Percentiles rank a stretch among this genome's conserved stretches.
These are phyloP conservation scores for Monosporascus sp. DNA, from an alignment of 2,329 filamentous ascomycete genomes.

Conservation along the genomic window DNA sequence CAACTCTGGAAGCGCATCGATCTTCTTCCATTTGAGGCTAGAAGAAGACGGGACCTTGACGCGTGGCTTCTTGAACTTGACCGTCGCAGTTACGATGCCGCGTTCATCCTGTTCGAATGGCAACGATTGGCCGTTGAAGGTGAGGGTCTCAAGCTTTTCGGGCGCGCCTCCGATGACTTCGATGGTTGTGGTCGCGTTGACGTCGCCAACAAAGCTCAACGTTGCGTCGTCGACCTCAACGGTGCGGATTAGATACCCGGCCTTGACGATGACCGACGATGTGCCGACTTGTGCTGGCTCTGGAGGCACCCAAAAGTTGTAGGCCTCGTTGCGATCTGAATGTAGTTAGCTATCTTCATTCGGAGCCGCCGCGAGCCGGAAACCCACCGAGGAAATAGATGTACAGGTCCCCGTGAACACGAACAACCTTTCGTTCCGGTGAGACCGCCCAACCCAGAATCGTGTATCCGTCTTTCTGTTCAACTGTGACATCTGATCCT, in stretches of 20 bases:
- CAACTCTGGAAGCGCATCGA: constrained; percentile 70
- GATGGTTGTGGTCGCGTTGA: constrained; percentile 63
- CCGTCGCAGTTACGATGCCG: constrained; percentile 28
- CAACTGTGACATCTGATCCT: too few relatives aligned
- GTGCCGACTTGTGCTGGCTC: too few relatives aligned
- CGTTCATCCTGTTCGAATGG: constrained; percentile 25
- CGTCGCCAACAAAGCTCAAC: constrained; percentile 62
- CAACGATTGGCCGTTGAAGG: constrained; percentile 52
- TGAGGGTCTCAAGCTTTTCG: constrained; percentile 41
- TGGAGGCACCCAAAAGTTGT: constrained; percentile 58
- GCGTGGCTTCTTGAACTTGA: constrained; percentile 6
- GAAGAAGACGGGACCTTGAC: constrained; percentile 54
- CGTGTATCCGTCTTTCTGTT: constrained; percentile 3
- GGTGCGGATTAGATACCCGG: constrained; percentile 59
- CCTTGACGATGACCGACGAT: constrained; percentile 52
- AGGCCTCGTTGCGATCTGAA: constrained; percentile 51
- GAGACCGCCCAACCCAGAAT: constrained; percentile 45
- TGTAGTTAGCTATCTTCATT: too few relatives aligned
- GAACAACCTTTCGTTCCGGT: constrained; percentile 40
- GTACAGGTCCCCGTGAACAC: too few relatives aligned
- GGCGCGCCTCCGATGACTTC: constrained; percentile 63
- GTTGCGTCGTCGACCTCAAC: constrained; percentile 51
- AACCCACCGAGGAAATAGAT: too few relatives aligned
- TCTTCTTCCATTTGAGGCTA: constrained; percentile 59
- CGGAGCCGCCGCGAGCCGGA: too few relatives aligned